Evolutionary conservation across 306 rosid species (phyloP).

Genomic region (Lagenaria siceraria): DNA sequence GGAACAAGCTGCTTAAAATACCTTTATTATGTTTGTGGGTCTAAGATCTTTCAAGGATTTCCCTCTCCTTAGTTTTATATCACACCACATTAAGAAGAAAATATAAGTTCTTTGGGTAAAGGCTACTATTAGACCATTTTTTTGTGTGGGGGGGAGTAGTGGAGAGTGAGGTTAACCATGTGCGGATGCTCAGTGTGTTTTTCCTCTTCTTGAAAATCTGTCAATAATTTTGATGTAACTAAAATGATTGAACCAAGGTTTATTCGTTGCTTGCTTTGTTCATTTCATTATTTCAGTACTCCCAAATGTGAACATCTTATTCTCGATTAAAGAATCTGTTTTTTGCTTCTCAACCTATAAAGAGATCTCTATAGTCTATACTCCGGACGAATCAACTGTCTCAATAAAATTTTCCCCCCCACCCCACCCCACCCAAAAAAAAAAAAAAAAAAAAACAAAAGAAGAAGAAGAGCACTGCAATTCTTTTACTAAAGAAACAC

Average conservation of each 20-base stretch:
- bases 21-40: neutral
- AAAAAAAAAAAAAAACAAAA: too few relatives aligned
- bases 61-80: neutral
- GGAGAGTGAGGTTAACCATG: neutral
- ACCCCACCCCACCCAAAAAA: too few relatives aligned
- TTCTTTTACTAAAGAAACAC: neutral
- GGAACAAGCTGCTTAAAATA: neutral
- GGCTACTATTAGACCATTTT: neutral
- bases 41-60: neutral
- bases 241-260: too few relatives aligned
- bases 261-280: too few relatives aligned
- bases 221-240: neutral
- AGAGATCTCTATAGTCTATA: too few relatives aligned
- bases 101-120: neutral
- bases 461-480: too few relatives aligned
- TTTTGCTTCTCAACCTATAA: too few relatives aligned
- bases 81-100: neutral
- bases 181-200: neutral
- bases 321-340: too few relatives aligned
- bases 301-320: too few relatives aligned
- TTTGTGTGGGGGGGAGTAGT: neutral
- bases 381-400: too few relatives aligned
- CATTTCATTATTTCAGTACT: too few relatives aligned
- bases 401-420: too few relatives aligned
- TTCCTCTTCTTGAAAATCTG: neutral